Percentiles rank a stretch among this genome's conserved stretches.
These are phyloP conservation scores for Xylaria multiplex DNA, from an alignment of 2,329 filamentous ascomycete species.

Conservation along the genomic window DNA sequence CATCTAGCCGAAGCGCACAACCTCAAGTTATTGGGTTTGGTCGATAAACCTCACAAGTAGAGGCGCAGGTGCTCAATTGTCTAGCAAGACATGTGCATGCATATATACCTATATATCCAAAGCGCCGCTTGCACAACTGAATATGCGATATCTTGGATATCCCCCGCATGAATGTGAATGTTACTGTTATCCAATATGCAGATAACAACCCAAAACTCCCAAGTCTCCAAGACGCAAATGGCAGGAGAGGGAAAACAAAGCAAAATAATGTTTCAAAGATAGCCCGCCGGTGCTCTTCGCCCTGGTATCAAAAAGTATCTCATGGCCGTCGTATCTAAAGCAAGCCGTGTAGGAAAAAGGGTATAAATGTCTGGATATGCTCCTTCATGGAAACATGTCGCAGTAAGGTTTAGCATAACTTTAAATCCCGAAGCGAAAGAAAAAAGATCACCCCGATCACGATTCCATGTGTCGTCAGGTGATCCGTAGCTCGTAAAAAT, in stretches of 20 bases:
- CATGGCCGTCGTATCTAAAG: conserved; percentile 20
- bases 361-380: conserved; percentile 28
- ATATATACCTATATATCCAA: conserved; percentile 29
- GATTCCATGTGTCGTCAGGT: conserved; percentile 7
- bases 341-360: conserved; percentile 5
- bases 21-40: neutral
- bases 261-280: conserved; percentile 20
- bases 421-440: neutral
- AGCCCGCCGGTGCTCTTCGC: conserved; percentile 18
- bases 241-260: neutral
- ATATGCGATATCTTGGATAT: conserved; percentile 15
- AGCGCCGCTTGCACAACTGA: conserved; percentile 9
- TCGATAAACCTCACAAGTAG: neutral
- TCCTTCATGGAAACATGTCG: conserved; percentile 29
- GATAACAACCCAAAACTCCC: conserved; percentile 26
- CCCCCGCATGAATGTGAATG: conserved; percentile 3
- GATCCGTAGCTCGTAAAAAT: conserved; percentile 11
- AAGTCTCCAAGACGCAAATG: conserved; percentile 1
- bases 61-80: conserved; percentile 20
- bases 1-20: neutral
- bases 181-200: conserved; percentile 24
- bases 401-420: neutral
- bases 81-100: conserved; percentile 30
- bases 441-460: conserved; percentile 6
- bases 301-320: conserved; percentile 21